phyloP scores from a whole-genome alignment of 257 asterid species.

The Jaltomata sinuosa region DNA sequence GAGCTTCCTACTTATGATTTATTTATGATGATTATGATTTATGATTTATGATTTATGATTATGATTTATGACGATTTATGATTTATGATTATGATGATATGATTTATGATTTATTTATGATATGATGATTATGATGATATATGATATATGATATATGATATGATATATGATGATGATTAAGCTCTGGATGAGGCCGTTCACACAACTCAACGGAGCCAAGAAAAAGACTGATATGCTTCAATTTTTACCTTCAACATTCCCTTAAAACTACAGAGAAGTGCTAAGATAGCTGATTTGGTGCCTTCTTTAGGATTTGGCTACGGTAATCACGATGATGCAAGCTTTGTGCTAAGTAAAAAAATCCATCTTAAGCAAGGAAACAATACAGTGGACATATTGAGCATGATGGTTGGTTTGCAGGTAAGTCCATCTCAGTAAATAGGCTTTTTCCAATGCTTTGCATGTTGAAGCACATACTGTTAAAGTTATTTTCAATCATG shows the following conservation, averaged over 20 bases:
- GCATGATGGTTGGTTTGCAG: slow-evolving; percentile 79
- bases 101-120: too few relatives aligned
- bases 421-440: slow-evolving; percentile 12
- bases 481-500: not conserved
- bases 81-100: too few relatives aligned
- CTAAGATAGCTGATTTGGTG: not conserved
- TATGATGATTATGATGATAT: too few relatives aligned
- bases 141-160: too few relatives aligned
- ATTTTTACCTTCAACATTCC: not conserved
- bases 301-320: slow-evolving; percentile 42
- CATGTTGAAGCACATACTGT: not conserved
- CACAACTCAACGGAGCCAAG: not conserved
- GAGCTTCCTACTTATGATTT: too few relatives aligned
- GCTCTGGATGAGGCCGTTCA: not conserved
- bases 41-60: too few relatives aligned
- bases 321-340: slow-evolving; percentile 64
- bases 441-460: not conserved
- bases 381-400: slow-evolving; percentile 51
- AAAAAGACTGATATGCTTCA: not conserved
- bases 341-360: slow-evolving; percentile 32
- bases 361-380: slow-evolving; percentile 41
- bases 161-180: too few relatives aligned
- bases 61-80: too few relatives aligned
- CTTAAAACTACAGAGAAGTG: not conserved
- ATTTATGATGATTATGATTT: too few relatives aligned